Percentiles rank a stretch among this genome's conserved stretches.
phyloP scores from a whole-genome alignment of 768 basidiomycete genomes.

The Panellus pusillus region DNA sequence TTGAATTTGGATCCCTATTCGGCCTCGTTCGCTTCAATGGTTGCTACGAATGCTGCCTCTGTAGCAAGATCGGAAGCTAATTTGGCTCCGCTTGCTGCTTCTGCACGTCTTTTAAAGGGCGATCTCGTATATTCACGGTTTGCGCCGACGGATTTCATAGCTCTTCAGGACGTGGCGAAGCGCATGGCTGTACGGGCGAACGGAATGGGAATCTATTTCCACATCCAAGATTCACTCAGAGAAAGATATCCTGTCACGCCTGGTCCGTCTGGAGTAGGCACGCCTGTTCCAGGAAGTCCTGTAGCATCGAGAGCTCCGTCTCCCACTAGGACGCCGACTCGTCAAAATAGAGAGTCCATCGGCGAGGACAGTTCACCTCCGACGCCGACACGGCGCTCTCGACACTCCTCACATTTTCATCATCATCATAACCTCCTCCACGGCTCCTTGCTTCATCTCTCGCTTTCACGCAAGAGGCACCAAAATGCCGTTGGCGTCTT shows the following conservation, averaged over 20 bases:
- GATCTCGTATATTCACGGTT: constrained; percentile 66
- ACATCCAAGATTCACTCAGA: constrained; percentile 60
- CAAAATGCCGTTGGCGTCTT: constrained; percentile 72
- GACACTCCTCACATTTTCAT: constrained; percentile 26
- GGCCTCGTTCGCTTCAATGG: constrained; percentile 34
- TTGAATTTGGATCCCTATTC: constrained; percentile 45
- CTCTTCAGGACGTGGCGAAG: constrained; percentile 50
- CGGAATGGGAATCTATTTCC: constrained; percentile 64
- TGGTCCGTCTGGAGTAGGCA: constrained; percentile 31
- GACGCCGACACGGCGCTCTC: constrained; percentile 16
- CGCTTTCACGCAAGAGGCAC: constrained; percentile 31
- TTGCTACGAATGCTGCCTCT: constrained; percentile 30
- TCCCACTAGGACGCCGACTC: constrained; percentile 8
- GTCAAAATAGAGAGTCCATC: constrained; percentile 1
- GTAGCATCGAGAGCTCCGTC: constrained; percentile 33
- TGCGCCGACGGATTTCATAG: constrained; percentile 52
- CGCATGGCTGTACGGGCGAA: constrained; percentile 57
- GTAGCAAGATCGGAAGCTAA: constrained; percentile 46
- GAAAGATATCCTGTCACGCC: constrained; percentile 59
- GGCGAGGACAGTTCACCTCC: constrained; percentile 3
- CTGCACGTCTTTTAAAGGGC: constrained; percentile 50
- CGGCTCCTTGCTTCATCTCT: constrained; percentile 38
- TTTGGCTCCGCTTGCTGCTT: constrained; percentile 52
- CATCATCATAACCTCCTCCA: constrained; percentile 39
- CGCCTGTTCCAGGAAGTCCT: constrained; percentile 36